Evolutionary conservation across 331 rosid genomes (phyloP), one percentile per base, ranked within the genome.

Genomic region (Malus hybrid): DNA sequence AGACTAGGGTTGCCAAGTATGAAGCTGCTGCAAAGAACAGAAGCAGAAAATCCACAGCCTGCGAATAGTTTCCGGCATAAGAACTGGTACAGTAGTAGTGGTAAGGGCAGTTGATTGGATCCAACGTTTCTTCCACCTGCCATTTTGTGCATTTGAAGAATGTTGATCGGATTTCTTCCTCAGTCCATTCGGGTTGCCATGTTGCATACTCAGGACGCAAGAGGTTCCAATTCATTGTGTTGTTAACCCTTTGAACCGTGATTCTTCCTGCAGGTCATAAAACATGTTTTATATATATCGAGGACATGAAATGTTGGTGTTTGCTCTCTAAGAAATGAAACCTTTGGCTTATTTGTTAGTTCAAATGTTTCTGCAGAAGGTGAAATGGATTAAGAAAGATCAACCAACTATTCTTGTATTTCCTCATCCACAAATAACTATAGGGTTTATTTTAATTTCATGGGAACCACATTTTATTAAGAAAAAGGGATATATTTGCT

Each of bases 81-180:
- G 80, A 72, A 78, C 84, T 88, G 67, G 91, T 97, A 66, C 98
- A 93, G 75, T 79, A 88, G 78, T 93, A 93, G 79, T 93, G 97
- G 75, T 84, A 89, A 73, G 98, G 98, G 84, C 97, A 93, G 67
- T 46, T 82, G 64, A 79, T 74, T 77, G 88, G 81, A 46, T 93
- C 97, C 74, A 89, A 68, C 36, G 96, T 88, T 82, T 88, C 94
- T 84, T 93, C 97, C 33, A 89, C 75, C 82, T 93, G 98, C 97
- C 98, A 93, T 73, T 91, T 87, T n/a, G 86, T 74, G 77, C 98
- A 93, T 78, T 93, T 91, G 91, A 88, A 89, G 85, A 93, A 91
- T 68, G 77, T 86, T 63, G 76, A 63, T 18, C 71, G 78, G 75
- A 84, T 73, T 68, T 89, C 88, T 69, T 76, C 74, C 22, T 18